Evolutionary conservation across 169 alveolate species (phyloP).

Genomic region (Theileria parva): DNA sequence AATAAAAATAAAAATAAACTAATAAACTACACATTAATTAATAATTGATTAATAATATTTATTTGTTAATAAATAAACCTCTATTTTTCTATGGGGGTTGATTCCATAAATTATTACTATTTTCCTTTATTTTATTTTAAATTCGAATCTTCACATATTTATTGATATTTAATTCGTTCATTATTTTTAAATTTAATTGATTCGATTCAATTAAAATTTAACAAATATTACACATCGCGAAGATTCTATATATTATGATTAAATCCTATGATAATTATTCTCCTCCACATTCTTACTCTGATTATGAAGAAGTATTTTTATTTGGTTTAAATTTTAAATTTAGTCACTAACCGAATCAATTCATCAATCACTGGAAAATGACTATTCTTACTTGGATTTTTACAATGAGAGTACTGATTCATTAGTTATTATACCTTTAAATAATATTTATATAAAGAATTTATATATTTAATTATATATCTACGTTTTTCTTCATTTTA

Average conservation of each 20-base stretch:
- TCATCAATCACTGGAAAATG: background rate
- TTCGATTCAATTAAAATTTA: background rate
- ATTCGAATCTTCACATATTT: background rate
- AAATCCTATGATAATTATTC: background rate
- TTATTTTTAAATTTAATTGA: background rate
- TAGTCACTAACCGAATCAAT: slow-evolving; percentile 2
- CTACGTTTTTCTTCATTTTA: background rate
- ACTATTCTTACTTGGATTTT: background rate
- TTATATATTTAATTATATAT: too few relatives aligned
- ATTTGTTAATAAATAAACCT: background rate
- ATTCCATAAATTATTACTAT: background rate
- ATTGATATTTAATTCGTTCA: background rate
- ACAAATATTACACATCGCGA: background rate
- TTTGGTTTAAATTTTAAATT: background rate
- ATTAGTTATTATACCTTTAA: too few relatives aligned
- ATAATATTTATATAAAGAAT: too few relatives aligned
- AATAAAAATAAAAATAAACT: too few relatives aligned
- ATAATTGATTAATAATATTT: background rate
- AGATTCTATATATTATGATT: background rate
- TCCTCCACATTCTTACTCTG: slow-evolving; percentile 2
- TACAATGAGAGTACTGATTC: background rate
- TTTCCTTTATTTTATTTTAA: background rate
- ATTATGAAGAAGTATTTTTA: slow-evolving; percentile 10
- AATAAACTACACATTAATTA: background rate
- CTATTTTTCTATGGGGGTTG: background rate